Base-by-base conservation (phyloP, 257 asterid genomes). In the Ballota nigra region DNA sequence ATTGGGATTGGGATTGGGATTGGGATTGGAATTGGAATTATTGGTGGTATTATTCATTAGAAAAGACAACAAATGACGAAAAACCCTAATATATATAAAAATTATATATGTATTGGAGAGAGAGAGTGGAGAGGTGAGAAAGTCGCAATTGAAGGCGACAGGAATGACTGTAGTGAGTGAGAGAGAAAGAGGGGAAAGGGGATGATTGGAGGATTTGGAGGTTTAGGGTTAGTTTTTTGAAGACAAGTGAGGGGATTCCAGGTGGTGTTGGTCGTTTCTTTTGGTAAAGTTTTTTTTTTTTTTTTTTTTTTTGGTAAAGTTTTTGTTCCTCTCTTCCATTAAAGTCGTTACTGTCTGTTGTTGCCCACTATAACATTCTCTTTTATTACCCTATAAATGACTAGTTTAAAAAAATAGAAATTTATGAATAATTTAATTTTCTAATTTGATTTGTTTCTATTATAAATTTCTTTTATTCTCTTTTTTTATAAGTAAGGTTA, bases 91-190 rank as follows among this genome's bases (percentile, higher is more conserved):
- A 34, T 78, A 83, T 79, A 69, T 64, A 78, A 22, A 28, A n/a
- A 26, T 41, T 58, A 34, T 66, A 71, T 52, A 16, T 52, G 26
- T 40, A 28, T 40, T 36, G 66, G 75, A 45, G 77, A 67, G 80
- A 70, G 82, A 43, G 77, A 33, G 83, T 16, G 76, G 86, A 74
- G 83, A 64, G 86, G 84, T 78, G 81, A 59, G 86, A 86, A 88
- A 88, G 96, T 84, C 92, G 81, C 88, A 51, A 79, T 66, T 92
- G 98, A 92, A 82, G 98, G 97, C 96, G 98, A 92, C 98, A 92
- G 98, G 85, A 82, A 88, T 69, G 84, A 88, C 86, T 85, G 86
- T 86, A 72, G 87, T 49, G 83, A 64, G 22, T n/a, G n/a, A 64
- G 83, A 28, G 51, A 40, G 52, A 63, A 8, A 34, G 38, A 18